These are phyloP conservation scores for Solanum arcanum DNA, from an alignment of 257 asterid genomes.

Conservation along the genomic window DNA sequence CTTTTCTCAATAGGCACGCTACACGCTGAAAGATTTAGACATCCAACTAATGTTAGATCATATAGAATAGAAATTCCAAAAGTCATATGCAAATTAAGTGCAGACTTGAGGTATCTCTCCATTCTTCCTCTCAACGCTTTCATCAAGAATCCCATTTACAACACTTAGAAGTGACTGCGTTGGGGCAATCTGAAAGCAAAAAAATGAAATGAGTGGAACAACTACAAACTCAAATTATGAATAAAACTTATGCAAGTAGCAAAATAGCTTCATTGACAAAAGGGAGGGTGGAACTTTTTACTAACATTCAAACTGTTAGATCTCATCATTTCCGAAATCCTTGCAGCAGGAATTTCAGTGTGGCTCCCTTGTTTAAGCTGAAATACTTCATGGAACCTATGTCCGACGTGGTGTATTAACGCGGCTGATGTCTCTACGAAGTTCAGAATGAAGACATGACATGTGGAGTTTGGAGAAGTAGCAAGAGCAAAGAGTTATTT, in stretches of 20 bases:
- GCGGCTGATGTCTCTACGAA: constrained; percentile 38
- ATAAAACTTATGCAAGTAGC: not conserved
- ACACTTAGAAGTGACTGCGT: constrained; percentile 81
- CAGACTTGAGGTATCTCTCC: constrained; percentile 87
- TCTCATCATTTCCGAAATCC: constrained; percentile 75
- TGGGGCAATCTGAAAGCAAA: constrained; percentile 66
- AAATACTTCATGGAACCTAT: constrained; percentile 65
- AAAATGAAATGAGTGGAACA: not conserved
- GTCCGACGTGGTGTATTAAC: constrained; percentile 33
- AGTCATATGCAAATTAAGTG: not conserved
- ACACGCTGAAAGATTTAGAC: constrained; percentile 46
- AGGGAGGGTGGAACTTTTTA: not conserved
- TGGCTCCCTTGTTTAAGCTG: constrained; percentile 65
- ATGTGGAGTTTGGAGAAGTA: not conserved
- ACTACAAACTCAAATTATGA: not conserved
- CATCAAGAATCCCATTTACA: constrained; percentile 74
- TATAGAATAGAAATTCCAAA: not conserved
- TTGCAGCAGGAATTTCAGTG: constrained; percentile 59
- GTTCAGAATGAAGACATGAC: not conserved
- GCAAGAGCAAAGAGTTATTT: not conserved
- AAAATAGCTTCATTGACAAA: not conserved
- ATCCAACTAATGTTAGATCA: not conserved
- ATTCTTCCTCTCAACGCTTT: constrained; percentile 61
- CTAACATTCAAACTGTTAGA: constrained; percentile 85
- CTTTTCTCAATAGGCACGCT: constrained; percentile 73